These are phyloP conservation scores for Zygotorulaspora florentina DNA, from an alignment of 805 yeast genomes.

Conservation along the genomic window DNA sequence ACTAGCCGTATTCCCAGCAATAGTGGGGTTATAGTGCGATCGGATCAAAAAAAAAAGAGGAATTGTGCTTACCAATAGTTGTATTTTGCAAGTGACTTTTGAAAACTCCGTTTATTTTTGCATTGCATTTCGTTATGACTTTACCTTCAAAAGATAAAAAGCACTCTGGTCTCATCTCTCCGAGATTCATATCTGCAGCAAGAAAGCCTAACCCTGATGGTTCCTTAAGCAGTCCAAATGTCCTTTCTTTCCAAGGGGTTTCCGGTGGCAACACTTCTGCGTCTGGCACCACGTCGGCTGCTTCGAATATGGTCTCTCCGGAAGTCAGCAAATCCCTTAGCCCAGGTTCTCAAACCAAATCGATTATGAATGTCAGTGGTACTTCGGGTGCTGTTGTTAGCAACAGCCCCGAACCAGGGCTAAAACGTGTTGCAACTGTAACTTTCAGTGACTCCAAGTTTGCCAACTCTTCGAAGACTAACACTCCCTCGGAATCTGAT, in stretches of 20 bases:
- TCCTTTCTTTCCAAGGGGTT: slow-evolving; percentile 5
- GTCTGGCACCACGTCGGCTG: not conserved
- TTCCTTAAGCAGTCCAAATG: slow-evolving; percentile 12
- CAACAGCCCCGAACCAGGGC: slow-evolving; percentile 33
- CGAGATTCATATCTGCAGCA: slow-evolving; percentile 18
- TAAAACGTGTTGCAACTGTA: slow-evolving; percentile 32
- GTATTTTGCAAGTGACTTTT: not conserved
- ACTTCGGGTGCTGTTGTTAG: slow-evolving; percentile 34
- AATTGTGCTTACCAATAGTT: not conserved
- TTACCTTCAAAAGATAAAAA: slow-evolving; percentile 14
- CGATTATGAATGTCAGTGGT: slow-evolving; percentile 34
- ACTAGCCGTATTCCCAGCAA: not conserved
- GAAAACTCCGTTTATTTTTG: not conserved
- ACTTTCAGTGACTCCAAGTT: slow-evolving; percentile 30
- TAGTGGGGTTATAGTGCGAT: not conserved
- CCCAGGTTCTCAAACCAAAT: slow-evolving; percentile 28
- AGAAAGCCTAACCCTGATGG: slow-evolving; percentile 22
- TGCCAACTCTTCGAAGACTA: slow-evolving; percentile 12
- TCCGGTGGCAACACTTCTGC: not conserved
- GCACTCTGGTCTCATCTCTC: slow-evolving; percentile 18
- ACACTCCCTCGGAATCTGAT: slow-evolving; percentile 7
- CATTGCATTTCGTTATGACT: slow-evolving; percentile 6
- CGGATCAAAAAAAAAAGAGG: not conserved
- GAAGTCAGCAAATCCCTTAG: slow-evolving; percentile 21
- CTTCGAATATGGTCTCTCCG: slow-evolving; percentile 13